Conservation (phyloP, 2,329 filamentous ascomycete species). For the Aspergillus phoenicis region DNA sequence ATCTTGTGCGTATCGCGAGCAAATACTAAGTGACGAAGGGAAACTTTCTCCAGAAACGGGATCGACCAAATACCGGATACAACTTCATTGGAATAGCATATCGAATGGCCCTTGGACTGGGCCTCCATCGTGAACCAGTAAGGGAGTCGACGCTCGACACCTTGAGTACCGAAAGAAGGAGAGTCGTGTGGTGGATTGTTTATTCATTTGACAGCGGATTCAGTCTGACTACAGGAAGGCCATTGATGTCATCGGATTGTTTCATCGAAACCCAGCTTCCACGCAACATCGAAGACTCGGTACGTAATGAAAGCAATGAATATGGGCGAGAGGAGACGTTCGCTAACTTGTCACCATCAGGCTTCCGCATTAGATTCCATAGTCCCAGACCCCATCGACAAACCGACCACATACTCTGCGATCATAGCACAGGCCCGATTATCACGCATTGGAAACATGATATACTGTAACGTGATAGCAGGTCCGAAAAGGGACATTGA, state of each 20-base stretch:
- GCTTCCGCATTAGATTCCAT: constrained; percentile 6
- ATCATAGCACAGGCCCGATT: constrained; percentile 24
- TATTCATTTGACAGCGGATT: constrained; percentile 37
- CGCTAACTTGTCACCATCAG: background rate
- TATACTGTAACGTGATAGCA: constrained; percentile 20
- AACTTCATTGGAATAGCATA: constrained; percentile 56
- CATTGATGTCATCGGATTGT: constrained; percentile 39
- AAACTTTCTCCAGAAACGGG: constrained; percentile 56
- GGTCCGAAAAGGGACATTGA: constrained; percentile 10
- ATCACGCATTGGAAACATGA: constrained; percentile 18
- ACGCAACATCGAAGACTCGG: constrained; percentile 24
- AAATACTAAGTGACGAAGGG: constrained; percentile 22
- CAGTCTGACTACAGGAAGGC: constrained; percentile 33
- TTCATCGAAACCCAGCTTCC: constrained; percentile 28
- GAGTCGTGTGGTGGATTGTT: constrained; percentile 30
- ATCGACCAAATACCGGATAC: constrained; percentile 56
- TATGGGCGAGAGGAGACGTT: too few relatives aligned
- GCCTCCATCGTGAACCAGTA: constrained; percentile 50
- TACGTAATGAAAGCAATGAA: background rate
- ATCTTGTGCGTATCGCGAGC: too few relatives aligned
- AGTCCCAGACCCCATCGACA: constrained; percentile 8
- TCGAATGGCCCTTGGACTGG: constrained; percentile 54
- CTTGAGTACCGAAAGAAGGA: constrained; percentile 20
- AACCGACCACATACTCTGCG: constrained; percentile 24
- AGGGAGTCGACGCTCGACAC: constrained; percentile 9